A percentile compares a stretch with the other conserved stretches of the same genome.
Conservation (phyloP, 1,284 basidiomycete species). For the Irpex sp. region DNA sequence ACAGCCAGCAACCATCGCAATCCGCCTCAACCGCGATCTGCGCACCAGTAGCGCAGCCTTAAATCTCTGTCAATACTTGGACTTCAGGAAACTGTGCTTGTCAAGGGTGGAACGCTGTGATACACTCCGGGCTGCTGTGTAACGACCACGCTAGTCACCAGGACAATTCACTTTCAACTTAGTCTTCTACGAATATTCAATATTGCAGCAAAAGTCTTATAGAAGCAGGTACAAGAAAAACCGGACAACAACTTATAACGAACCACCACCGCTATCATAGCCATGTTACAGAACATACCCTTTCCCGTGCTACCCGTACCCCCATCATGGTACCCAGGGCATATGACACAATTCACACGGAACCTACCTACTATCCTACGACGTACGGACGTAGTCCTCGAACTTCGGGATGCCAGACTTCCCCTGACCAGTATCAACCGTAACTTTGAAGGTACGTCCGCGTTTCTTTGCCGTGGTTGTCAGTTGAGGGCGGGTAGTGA, state of each 20-base stretch:
- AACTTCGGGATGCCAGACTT: constrained; percentile 89
- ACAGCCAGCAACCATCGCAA: background rate
- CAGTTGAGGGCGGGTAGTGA: background rate
- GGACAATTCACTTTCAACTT: background rate
- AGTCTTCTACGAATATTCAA: background rate
- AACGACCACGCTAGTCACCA: background rate
- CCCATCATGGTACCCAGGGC: constrained; percentile 97
- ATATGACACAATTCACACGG: constrained; percentile 89
- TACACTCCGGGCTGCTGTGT: background rate
- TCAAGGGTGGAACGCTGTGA: background rate
- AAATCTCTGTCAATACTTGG: constrained; percentile 2
- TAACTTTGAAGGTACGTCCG: constrained; percentile 70
- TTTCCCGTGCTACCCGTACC: constrained; percentile 63
- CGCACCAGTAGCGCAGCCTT: background rate
- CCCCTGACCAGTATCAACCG: constrained; percentile 94
- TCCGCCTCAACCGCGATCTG: background rate
- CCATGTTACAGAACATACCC: constrained; percentile 42
- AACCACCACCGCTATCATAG: background rate
- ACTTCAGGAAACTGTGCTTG: background rate
- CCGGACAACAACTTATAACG: too few relatives aligned
- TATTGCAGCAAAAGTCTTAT: too few relatives aligned
- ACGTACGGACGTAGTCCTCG: constrained; percentile 88
- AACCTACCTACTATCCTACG: constrained; percentile 75
- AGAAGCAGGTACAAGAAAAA: too few relatives aligned
- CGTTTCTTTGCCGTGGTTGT: background rate